A percentile compares a stretch with the other conserved stretches of the same genome.
Conservation (phyloP, 768 basidiomycete genomes). For the Steccherinum ochraceum region DNA sequence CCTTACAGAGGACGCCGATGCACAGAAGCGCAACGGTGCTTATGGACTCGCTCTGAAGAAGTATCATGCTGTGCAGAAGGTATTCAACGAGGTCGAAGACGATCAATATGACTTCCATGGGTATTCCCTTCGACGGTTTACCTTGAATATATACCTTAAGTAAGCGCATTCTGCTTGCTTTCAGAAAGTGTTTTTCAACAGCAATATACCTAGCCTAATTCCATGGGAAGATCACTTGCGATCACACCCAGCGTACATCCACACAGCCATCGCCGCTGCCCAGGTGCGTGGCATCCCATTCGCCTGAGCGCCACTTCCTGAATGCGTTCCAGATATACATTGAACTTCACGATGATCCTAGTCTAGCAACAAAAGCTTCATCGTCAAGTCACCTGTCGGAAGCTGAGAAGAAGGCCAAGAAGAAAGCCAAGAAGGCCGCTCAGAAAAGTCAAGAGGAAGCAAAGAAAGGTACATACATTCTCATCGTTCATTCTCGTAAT, state of each 20-base stretch:
- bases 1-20: conserved; percentile 74
- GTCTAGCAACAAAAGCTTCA: conserved; percentile 37
- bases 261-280: conserved; percentile 64
- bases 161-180: conserved; percentile 32
- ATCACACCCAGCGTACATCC: conserved; percentile 70
- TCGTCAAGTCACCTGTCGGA: conserved; percentile 37
- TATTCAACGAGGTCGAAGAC: conserved; percentile 85
- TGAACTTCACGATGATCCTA: conserved; percentile 63
- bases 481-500: background rate
- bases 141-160: conserved; percentile 81
- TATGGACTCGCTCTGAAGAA: conserved; percentile 79
- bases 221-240: conserved; percentile 78
- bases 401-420: conserved; percentile 75
- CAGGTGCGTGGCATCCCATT: conserved; percentile 37
- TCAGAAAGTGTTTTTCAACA: conserved; percentile 6
- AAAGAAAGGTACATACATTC: conserved; percentile 54
- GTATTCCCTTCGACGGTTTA: conserved; percentile 87
- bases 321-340: conserved; percentile 58
- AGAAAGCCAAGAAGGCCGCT: conserved; percentile 81
- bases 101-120: conserved; percentile 98
- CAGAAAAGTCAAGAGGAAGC: conserved; percentile 58
- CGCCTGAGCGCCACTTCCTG: background rate
- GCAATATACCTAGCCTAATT: conserved; percentile 55
- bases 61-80: conserved; percentile 72
- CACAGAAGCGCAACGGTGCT: conserved; percentile 58